Conservation (phyloP, 371 early-diverging fungal species). For the Synchytrium microbalum region DNA sequence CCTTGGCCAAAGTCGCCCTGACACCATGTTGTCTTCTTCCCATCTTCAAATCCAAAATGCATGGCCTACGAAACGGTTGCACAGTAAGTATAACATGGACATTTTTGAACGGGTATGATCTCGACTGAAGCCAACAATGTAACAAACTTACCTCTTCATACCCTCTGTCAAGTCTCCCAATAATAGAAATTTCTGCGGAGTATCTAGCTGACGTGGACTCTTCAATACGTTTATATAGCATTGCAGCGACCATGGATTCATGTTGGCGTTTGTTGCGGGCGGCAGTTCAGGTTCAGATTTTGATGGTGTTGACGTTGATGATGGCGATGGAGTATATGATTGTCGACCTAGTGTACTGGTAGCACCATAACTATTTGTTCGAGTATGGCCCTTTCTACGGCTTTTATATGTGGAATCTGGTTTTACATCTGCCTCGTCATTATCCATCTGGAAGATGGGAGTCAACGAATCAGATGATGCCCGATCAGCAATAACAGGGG, state of each 20-base stretch:
- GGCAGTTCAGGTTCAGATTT: neutral
- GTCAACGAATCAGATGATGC: neutral
- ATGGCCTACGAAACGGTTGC: no score
- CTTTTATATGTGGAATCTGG: neutral
- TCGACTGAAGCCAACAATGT: neutral
- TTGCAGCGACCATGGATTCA: constrained; percentile 55
- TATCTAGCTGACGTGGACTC: constrained; percentile 31
- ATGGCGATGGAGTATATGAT: neutral
- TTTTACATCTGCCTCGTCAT: neutral
- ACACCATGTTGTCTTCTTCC: constrained; percentile 95
- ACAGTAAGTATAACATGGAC: constrained; percentile 38
- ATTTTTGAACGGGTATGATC: neutral
- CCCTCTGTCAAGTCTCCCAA: constrained; percentile 89
- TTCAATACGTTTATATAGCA: constrained; percentile 36
- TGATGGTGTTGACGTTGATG: neutral
- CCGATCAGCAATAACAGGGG: neutral
- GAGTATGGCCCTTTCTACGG: neutral
- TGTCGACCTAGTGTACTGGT: neutral
- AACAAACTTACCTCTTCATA: constrained; percentile 16
- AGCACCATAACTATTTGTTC: neutral
- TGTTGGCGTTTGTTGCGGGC: neutral
- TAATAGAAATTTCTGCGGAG: constrained; percentile 66
- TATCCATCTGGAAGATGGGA: neutral
- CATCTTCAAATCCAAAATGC: constrained; percentile 95
- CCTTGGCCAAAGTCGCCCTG: constrained; percentile 72